These are phyloP conservation scores for Boletales sp. DNA, from an alignment of 768 basidiomycete genomes.

Conservation along the genomic window DNA sequence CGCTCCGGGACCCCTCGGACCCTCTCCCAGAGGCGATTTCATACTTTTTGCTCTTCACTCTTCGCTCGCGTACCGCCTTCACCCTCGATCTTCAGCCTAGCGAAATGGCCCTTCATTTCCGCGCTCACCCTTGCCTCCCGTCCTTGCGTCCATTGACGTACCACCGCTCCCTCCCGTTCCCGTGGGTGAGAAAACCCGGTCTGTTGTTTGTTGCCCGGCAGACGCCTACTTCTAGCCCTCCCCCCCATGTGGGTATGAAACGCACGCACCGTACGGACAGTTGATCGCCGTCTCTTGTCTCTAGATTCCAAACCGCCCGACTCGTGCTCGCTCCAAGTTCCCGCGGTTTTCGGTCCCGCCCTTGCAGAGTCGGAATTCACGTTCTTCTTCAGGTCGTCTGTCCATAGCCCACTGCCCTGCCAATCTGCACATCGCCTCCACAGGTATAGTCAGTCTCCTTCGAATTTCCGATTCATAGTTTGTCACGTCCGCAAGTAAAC, in stretches of 20 bases:
- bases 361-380: no score
- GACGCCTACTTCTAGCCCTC: constrained; percentile 10
- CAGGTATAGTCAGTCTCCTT: no score
- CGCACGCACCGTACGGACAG: constrained; percentile 17
- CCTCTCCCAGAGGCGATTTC: background rate
- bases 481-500: constrained; percentile 8
- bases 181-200: constrained; percentile 4
- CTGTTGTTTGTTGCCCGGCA: constrained; percentile 1
- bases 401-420: background rate
- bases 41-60: background rate
- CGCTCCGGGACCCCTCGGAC: background rate
- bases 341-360: constrained; percentile 15
- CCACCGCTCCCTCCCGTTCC: background rate
- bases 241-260: constrained; percentile 20
- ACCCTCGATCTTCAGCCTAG: constrained; percentile 14
- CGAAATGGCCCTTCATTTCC: constrained; percentile 22
- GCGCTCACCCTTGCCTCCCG: constrained; percentile 1
- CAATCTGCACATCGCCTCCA: background rate
- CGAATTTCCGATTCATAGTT: constrained; percentile 16
- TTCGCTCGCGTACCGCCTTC: constrained; percentile 9
- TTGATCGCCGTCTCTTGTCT: constrained; percentile 25
- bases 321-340: constrained; percentile 1
- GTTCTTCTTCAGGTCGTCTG: no score
- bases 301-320: constrained; percentile 4
- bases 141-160: constrained; percentile 17